Base-by-base conservation (phyloP, 495 filamentous ascomycete genomes). In the Aspergillus ostianus region DNA sequence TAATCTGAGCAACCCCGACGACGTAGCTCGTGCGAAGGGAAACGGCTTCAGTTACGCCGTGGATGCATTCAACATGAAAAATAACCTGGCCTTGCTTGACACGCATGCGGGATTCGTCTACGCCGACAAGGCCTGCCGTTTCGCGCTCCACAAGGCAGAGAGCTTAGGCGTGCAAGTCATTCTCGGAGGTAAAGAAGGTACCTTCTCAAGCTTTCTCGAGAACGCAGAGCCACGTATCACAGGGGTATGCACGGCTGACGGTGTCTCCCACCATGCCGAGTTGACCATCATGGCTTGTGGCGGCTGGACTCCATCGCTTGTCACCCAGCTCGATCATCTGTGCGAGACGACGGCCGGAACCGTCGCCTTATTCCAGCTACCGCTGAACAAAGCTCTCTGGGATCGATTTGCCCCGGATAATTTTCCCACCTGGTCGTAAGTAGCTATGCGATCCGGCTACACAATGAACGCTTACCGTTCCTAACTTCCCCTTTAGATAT, bases 221-320 rank as follows among this genome's bases (percentile, higher is more conserved):
- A 52, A 62, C 0, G 36, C 45, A 5, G 48, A 58, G 2, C 36
- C 51, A n/a, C 30, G 52, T 0, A 59, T 69, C 6, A 57, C 56
- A 19, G 72, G 72, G 6, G 65, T 79, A 12, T 12, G 50, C 26
- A 78, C 74, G 3, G 65, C 64, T 1, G 71, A 80, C 55, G 71
- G 73, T 2, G 59, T 52, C 20, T 47, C 55, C 3, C 72, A 75
- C 49, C 2, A 6, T 64, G 89, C 90, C 1, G 82, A 84, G n/a
- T 75, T 94, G 8, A 84, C 84, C 9, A 76, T 95, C 53, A 71
- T 93, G 10, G 91, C 92, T 0, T 82, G 89, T 0, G 92, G 91
- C 2, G 87, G 90, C 0, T 95, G 91, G 92, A 88, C 87, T 2
- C 81, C 82, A 2, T 71, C 76, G 0, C 72, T 96, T 3, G 66